Conservation (phyloP, 257 asterid genomes). For the Avicennia marina region DNA sequence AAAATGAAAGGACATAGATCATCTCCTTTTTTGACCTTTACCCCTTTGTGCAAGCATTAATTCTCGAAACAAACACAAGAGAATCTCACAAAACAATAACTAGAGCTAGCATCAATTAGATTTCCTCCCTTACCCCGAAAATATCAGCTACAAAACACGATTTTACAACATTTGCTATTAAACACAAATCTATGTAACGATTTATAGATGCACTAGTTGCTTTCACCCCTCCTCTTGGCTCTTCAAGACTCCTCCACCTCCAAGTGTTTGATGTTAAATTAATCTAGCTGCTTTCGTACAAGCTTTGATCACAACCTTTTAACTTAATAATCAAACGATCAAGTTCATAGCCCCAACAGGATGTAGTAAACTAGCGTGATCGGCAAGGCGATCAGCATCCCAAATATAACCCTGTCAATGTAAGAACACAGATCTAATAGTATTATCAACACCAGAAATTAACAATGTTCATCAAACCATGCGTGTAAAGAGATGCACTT, state of each 20-base stretch:
- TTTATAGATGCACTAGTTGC: too few species aligned
- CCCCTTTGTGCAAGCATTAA: too few species aligned
- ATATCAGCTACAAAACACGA: constrained; percentile 30
- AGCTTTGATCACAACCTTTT: not conserved
- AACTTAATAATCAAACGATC: not conserved
- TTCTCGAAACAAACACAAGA: too few species aligned
- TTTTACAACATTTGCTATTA: constrained; percentile 37
- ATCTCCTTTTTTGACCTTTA: too few species aligned
- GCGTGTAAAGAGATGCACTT: not conserved
- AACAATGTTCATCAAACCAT: not conserved
- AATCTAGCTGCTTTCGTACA: too few species aligned
- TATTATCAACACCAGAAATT: too few species aligned
- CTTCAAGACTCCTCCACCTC: too few species aligned
- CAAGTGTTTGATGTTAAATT: too few species aligned
- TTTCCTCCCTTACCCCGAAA: too few species aligned
- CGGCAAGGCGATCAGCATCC: constrained; percentile 55
- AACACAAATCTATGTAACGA: constrained; percentile 30
- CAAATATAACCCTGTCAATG: constrained; percentile 42
- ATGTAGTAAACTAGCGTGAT: constrained; percentile 55
- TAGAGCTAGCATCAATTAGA: too few species aligned
- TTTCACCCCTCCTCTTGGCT: constrained; percentile 4
- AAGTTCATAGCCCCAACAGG: constrained; percentile 40
- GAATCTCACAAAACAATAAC: too few species aligned
- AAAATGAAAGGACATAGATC: too few species aligned
- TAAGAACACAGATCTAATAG: not conserved